Evolutionary conservation across 176 grass and related monocot genomes (phyloP), one percentile per base, ranked within the genome.

Genomic region (Triticum monococcum): DNA sequence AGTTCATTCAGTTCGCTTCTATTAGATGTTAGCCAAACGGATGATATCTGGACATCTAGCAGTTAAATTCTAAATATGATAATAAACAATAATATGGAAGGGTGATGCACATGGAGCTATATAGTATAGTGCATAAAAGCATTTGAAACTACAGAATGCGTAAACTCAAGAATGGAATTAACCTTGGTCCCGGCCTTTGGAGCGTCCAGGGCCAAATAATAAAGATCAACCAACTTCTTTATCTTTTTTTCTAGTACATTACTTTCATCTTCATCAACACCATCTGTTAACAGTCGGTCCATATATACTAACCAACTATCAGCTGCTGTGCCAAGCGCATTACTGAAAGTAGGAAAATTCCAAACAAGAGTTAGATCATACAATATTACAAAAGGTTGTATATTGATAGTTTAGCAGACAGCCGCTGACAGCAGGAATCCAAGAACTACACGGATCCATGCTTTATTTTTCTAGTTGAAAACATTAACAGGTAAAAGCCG

Each of bases 171-270:
- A 70, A 45, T 30, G 28, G 18, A 89, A 88, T 18, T 73, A 57
- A 94, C 95, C 90, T 97, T 83, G 14, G 61, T 38, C 68, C 95
- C 90, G 18, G 24, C 38, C 90, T 94, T 97, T 14, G 81, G 33
- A 37, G 95, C 92, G 89, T 97, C 92, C 72, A 94, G 23, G 35
- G 92, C 92, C 62, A 84, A 78, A 86, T 97, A 97, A 84, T 97
- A 97, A 86, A 92, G 83, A 71, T 97, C 87, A 54, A 91, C 84
- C 20, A 97, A 89, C 16, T 64, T 18, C 36, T 92, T 75, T 22
- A 97, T 97, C 61, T 92, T 87, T 28, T 9, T 7, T 30, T 60
- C 68, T 70, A 97, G 7, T 2, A 3, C 4, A 46, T 82, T 10
- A 37, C 30, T 66, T 80, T 92, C 90, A 11, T 20, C 56, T 85